Base-by-base conservation (phyloP, 2,329 filamentous ascomycete genomes). In the Orbilia javanica region DNA sequence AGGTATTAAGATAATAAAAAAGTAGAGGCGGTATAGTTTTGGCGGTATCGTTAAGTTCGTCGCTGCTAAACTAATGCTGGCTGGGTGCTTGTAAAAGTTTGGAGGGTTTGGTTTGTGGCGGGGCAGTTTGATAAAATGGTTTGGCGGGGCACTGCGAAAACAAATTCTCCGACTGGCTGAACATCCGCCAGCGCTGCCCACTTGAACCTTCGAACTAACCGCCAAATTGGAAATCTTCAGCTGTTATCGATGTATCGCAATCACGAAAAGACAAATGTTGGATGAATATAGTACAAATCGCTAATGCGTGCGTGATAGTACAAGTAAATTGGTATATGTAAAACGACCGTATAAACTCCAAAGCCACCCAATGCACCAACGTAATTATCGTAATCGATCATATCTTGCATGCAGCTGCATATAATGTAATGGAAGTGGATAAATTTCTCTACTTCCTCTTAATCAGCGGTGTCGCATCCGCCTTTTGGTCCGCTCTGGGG, bases 401-500 rank as follows among this genome's bases (percentile, higher is more conserved):
- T 27, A 63, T n/a, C 8, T n/a, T n/a, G n/a, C n/a, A n/a, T n/a
- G n/a, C 36, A 22, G 18, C 11, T n/a, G 1, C n/a, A 5, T 34
- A 11, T 39, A 39, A 15, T 13, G n/a, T 4, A 31, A 10, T 44
- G 20, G 22, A 13, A 6, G 15, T 8, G 3, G 6, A 15, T 5
- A 4, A 42, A 42, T 5, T 46, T 18, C 42, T 1, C 15, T 72
- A 53, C 48, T 74, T 73, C 46, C 64, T 62, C 48, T 67, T 80
- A 1, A 74, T 71, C 25, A 72, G 22, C n/a, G 72, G 72, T 29
- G 73, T 78, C 15, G 74, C 53, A 65, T 74, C 74, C 4, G 27
- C 69, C 36, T 73, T 78, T 13, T 68, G 57, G 34, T 69, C 79
- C 2, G 79, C 79, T 64, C 79, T 73, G 22, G 80, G 80, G 1